These are phyloP conservation scores for Linum trigynum DNA, from an alignment of 345 rosid genomes.

Conservation along the genomic window DNA sequence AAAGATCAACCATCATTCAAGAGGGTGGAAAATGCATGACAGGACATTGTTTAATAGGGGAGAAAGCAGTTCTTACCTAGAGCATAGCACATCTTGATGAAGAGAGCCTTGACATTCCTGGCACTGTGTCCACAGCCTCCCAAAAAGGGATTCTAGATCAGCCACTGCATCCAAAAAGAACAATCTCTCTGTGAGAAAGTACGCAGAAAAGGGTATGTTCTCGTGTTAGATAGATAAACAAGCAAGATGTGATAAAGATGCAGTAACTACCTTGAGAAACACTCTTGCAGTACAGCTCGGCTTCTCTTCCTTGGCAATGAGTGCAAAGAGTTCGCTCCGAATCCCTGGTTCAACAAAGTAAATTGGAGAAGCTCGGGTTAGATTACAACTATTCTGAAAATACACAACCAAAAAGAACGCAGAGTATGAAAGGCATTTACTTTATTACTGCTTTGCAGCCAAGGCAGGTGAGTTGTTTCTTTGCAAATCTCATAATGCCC, in stretches of 20 bases:
- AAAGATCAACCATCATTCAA: not conserved
- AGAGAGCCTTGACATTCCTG: constrained; percentile 99
- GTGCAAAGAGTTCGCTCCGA: constrained; percentile 59
- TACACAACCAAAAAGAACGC: not conserved
- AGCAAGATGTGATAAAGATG: not conserved
- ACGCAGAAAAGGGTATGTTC: not conserved
- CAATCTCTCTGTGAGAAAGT: not conserved
- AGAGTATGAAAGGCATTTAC: constrained; percentile 20
- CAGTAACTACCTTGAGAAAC: constrained; percentile 62
- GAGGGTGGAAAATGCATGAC: too few relatives aligned
- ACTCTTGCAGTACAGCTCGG: constrained; percentile 78
- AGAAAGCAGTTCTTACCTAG: constrained; percentile 43
- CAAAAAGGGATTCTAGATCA: too few relatives aligned
- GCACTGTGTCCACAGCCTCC: constrained; percentile 94
- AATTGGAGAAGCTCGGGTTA: not conserved
- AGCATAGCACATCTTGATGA: constrained; percentile 96
- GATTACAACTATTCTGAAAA: not conserved
- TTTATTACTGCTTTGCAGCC: constrained; percentile 83
- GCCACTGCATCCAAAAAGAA: not conserved
- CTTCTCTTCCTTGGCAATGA: constrained; percentile 91
- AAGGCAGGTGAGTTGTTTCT: constrained; percentile 74
- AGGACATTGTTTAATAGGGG: not conserved
- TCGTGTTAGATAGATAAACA: not conserved
- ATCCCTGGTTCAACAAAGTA: constrained; percentile 29
- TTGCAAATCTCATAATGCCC: constrained; percentile 76